A percentile compares a stretch with the other conserved stretches of the same genome.
Evolutionary conservation across 2,329 filamentous ascomycete genomes (phyloP).

Genomic region (Aspergillus floridensis): DNA sequence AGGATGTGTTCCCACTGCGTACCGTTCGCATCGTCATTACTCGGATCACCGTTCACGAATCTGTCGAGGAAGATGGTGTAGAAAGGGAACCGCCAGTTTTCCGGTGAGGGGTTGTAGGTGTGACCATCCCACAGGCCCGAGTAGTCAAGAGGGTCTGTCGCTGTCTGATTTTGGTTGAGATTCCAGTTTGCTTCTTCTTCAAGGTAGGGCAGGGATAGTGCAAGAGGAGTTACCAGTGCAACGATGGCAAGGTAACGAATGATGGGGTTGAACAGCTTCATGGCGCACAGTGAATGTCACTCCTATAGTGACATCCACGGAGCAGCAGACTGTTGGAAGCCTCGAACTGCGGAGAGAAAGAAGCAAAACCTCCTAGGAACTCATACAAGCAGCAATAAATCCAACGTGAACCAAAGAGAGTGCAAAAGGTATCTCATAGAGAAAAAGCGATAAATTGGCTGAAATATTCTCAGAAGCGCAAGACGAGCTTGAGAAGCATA

Average conservation of each 20-base stretch:
- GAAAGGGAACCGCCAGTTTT: slow-evolving; percentile 63
- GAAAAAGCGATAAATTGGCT: not conserved
- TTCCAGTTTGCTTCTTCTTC: slow-evolving; percentile 49
- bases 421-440: not conserved
- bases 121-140: slow-evolving; percentile 54
- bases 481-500: not conserved
- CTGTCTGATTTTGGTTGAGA: slow-evolving; percentile 57
- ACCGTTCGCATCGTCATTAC: slow-evolving; percentile 61
- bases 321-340: not conserved
- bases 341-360: not conserved
- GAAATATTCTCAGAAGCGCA: not conserved
- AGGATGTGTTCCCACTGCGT: slow-evolving; percentile 60
- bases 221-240: not conserved
- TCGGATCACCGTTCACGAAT: slow-evolving; percentile 62
- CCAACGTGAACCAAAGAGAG: not conserved
- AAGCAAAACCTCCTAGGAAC: not conserved
- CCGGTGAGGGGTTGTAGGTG: slow-evolving; percentile 52
- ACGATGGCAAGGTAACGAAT: not conserved
- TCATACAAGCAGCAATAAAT: not conserved
- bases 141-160: slow-evolving; percentile 56
- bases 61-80: slow-evolving; percentile 63
- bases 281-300: slow-evolving; percentile 7
- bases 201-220: slow-evolving; percentile 1
- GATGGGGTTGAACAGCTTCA: not conserved
- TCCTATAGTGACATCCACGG: slow-evolving; percentile 4